Percentiles rank a stretch among this genome's conserved stretches.
Evolutionary conservation across 2,329 filamentous ascomycete species (phyloP).

Genomic region (Exophiala viscosa): DNA sequence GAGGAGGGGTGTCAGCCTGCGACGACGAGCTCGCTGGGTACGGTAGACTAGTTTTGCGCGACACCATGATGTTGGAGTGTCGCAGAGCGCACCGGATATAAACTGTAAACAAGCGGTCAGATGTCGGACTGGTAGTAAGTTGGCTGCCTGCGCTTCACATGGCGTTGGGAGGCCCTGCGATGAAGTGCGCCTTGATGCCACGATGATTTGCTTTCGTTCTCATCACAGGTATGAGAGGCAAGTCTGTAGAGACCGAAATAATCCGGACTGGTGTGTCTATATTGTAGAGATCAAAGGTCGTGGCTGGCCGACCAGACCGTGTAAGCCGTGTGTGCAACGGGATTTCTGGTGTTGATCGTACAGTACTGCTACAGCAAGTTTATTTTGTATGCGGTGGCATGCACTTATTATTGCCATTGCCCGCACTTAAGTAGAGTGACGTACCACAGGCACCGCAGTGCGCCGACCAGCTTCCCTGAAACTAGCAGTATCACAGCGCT

Average conservation of each 20-base stretch:
- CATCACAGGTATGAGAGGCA: too few species aligned
- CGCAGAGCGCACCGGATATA: neutral
- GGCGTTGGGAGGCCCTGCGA: neutral
- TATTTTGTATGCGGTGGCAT: neutral
- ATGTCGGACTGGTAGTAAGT: neutral
- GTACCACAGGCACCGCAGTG: neutral
- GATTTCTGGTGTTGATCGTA: neutral
- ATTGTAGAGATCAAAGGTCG: too few species aligned
- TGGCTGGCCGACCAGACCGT: neutral
- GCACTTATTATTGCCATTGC: neutral
- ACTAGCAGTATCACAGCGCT: too few species aligned
- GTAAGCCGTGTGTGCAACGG: slow-evolving; percentile 1
- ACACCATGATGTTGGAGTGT: slow-evolving; percentile 15
- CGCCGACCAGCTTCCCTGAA: neutral
- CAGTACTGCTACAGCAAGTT: neutral
- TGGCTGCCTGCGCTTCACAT: slow-evolving; percentile 16
- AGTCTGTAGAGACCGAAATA: too few species aligned
- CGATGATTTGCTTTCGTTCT: neutral
- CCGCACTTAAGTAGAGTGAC: neutral
- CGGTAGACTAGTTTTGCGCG: slow-evolving; percentile 23
- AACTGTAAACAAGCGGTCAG: neutral
- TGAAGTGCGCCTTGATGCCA: neutral
- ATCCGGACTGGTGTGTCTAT: too few species aligned
- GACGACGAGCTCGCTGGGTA: slow-evolving; percentile 20
- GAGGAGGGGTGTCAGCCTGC: slow-evolving; percentile 11